A percentile compares a stretch with the other conserved stretches of the same genome.
phyloP scores from a whole-genome alignment of 2,329 filamentous ascomycete species.

The Sclerotinia borealis region DNA sequence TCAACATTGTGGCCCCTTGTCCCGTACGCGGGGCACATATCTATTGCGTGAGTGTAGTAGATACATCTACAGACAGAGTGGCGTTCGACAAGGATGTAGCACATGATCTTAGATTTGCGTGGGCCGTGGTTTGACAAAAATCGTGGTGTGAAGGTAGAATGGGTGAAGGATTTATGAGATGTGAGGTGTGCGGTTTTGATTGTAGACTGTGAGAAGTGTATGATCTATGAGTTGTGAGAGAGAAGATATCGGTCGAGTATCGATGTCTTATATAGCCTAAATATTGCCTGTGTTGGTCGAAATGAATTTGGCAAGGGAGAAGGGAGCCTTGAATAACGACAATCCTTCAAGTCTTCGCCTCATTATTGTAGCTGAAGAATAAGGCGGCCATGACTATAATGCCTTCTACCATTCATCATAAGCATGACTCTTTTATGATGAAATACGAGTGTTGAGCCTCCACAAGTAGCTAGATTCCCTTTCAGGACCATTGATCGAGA shows the following conservation, averaged over 20 bases:
- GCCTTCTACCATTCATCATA: neutral
- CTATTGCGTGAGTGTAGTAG: slow-evolving; percentile 62
- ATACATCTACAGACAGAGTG: slow-evolving; percentile 67
- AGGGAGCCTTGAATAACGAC: neutral
- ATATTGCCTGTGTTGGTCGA: slow-evolving; percentile 21
- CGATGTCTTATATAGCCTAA: slow-evolving; percentile 1
- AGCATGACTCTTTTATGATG: neutral
- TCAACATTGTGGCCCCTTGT: slow-evolving; percentile 55
- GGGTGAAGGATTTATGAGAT: neutral
- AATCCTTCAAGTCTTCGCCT: slow-evolving; percentile 9
- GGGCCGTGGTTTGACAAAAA: neutral
- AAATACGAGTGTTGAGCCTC: slow-evolving; percentile 11
- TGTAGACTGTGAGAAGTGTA: neutral
- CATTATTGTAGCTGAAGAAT: slow-evolving; percentile 9
- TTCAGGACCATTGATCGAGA: neutral
- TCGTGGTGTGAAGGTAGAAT: neutral
- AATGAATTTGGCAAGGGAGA: slow-evolving; percentile 26
- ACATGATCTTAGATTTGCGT: slow-evolving; percentile 44
- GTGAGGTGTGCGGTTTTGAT: neutral
- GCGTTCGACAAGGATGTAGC: slow-evolving; percentile 60
- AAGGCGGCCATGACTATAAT: slow-evolving; percentile 3
- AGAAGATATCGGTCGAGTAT: neutral
- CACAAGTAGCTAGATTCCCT: neutral
- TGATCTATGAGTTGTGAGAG: neutral
- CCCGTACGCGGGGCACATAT: slow-evolving; percentile 58